Evolutionary conservation across 768 basidiomycete species (phyloP).

Genomic region (Boletus coccyginus): DNA sequence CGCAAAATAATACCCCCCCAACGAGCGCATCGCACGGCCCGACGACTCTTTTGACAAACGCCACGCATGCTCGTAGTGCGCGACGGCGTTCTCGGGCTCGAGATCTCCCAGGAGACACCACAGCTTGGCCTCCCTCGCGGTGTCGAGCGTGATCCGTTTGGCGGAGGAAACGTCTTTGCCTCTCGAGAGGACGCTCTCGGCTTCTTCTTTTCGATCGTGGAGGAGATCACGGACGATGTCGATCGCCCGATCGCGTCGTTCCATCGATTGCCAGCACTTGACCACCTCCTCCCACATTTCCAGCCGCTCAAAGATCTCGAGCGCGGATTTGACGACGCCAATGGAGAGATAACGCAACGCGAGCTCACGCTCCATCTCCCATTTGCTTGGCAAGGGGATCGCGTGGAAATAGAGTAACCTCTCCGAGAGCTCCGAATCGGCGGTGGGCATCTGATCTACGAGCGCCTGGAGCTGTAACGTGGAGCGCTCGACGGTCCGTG

Average conservation of each 20-base stretch:
- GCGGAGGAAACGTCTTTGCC: conserved; percentile 49
- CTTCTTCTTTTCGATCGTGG: conserved; percentile 81
- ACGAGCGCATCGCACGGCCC: conserved; percentile 85
- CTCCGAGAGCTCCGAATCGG: conserved; percentile 71
- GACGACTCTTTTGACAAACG: conserved; percentile 73
- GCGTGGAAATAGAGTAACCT: conserved; percentile 78
- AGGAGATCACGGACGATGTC: conserved; percentile 81
- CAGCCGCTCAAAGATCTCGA: conserved; percentile 90
- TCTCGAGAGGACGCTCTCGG: conserved; percentile 63
- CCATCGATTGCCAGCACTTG: conserved; percentile 80
- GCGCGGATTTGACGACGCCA: conserved; percentile 85
- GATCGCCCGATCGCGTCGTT: conserved; percentile 74
- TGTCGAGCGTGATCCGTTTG: conserved; percentile 50
- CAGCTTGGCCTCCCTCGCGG: conserved; percentile 80
- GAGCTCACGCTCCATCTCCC: conserved; percentile 92
- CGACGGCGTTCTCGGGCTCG: conserved; percentile 63
- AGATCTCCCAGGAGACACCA: conserved; percentile 96
- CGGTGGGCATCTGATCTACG: conserved; percentile 93
- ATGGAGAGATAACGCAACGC: conserved; percentile 79
- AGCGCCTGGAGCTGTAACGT: conserved; percentile 92
- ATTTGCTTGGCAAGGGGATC: conserved; percentile 81
- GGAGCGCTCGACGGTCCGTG: conserved; percentile 90
- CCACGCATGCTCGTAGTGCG: conserved; percentile 87
- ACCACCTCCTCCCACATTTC: conserved; percentile 99
- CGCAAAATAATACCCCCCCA: conserved; percentile 83